Evolutionary conservation across 257 asterid species (phyloP), one percentile per base, ranked within the genome.

Genomic region (Leonotis leonurus): DNA sequence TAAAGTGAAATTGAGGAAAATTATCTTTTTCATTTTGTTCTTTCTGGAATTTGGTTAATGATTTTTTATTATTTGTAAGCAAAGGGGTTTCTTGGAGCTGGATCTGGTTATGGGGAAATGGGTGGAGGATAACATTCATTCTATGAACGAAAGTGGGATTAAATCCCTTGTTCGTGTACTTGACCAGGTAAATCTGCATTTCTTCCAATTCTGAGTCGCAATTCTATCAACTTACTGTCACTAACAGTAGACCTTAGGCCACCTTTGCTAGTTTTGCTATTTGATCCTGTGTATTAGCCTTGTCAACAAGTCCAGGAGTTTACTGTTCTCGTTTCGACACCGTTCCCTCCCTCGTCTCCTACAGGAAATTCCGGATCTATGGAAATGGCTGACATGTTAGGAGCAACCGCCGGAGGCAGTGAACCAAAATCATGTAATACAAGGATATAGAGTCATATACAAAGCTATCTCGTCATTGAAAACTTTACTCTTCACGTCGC

Each of bases 361-460:
- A 64, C 91, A 91, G 98, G 98, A 91, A 72, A 91, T 84, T 75
- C 98, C 98, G 2, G 96, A 91, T 79, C 78, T 91, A 20, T 91
- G 98, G 96, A 85, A 81, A 75, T 91, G 98, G 98, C 64, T 91
- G 72, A 77, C 88, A 14, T 85, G 91, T 22, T 96, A 91, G 68
- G 98, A 84, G 75, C 87, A 76, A 64, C 90, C 98, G 21, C 96
- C 98, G 0, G 96, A 84, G 63, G 73, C 82, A 36, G 74, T 91
- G 49, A 78, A 70, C 70, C 36, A 12, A 43, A 88, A 91, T 75
- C 96, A 95, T 6, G 98, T 88, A 74, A 82, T 94, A 33, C n/a
- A 0, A 24, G 35, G 13, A 44, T 36, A n/a, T n/a, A n/a, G n/a
- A n/a, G n/a, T n/a, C n/a, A n/a, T n/a, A 58, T 61, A 69, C 39